A percentile compares a stretch with the other conserved stretches of the same genome.
phyloP scores from a whole-genome alignment of 148 eudicot genomes.

The Chenopodium quinoa region DNA sequence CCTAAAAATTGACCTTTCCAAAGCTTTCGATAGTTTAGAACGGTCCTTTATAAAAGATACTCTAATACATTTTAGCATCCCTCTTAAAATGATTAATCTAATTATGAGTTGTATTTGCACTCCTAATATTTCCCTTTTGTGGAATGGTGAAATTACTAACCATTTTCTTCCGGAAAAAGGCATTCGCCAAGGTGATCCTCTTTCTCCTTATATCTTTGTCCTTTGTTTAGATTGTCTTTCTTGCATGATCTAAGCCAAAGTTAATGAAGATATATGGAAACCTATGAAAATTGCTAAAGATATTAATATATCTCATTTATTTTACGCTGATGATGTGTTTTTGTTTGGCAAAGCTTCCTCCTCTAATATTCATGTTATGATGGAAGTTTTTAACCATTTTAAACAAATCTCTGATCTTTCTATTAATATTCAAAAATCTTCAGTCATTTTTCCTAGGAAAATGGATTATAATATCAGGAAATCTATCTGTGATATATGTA shows the following conservation, averaged over 20 bases:
- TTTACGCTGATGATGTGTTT: background rate
- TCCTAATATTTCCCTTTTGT: background rate
- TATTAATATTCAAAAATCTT: background rate
- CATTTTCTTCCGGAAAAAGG: background rate
- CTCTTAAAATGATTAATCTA: background rate
- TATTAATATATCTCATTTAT: background rate
- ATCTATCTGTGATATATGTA: background rate
- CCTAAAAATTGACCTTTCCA: background rate
- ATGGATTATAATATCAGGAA: background rate
- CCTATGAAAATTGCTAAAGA: background rate
- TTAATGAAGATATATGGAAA: background rate
- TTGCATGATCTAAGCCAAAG: background rate
- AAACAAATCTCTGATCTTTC: background rate
- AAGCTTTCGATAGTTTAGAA: conserved; percentile 2
- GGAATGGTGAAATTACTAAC: background rate
- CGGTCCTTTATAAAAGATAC: background rate
- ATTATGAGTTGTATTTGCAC: background rate
- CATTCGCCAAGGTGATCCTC: background rate
- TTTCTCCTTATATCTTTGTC: background rate
- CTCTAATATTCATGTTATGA: background rate
- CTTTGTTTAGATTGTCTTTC: background rate
- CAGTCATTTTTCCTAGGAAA: background rate
- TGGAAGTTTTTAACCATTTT: background rate
- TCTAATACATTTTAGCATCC: background rate
- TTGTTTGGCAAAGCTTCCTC: background rate